Evolutionary conservation across 208 protist species (phyloP).

Genomic region (Acanthamoeba lenticulata): DNA sequence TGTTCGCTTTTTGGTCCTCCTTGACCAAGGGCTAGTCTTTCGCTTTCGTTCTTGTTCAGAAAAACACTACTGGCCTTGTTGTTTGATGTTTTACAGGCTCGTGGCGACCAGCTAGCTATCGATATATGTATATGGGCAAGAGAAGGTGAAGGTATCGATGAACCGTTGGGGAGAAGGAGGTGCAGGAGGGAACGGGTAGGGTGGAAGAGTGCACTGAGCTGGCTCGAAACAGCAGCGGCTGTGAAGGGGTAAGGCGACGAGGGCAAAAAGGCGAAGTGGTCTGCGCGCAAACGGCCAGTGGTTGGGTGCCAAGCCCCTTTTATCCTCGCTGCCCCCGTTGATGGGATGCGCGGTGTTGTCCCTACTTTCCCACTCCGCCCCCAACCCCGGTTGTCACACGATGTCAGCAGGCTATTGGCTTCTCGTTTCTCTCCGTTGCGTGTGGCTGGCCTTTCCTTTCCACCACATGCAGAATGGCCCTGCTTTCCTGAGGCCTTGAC

Average conservation of each 20-base stretch:
- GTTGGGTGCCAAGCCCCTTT: not conserved
- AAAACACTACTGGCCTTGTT: not conserved
- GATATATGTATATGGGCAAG: not conserved
- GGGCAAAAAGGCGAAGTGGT: not conserved
- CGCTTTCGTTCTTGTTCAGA: not conserved
- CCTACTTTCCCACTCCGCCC: not conserved
- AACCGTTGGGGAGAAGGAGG: not conserved
- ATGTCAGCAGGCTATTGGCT: not conserved
- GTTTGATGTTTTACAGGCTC: not conserved
- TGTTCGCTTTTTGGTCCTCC: too few relatives aligned
- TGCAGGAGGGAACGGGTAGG: too few relatives aligned
- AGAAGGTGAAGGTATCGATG: not conserved
- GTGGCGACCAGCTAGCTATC: not conserved
- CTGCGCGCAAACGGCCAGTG: not conserved
- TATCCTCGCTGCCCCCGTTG: not conserved
- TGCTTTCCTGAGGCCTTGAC: too few relatives aligned
- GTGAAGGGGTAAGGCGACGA: too few relatives aligned
- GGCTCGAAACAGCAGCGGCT: too few relatives aligned
- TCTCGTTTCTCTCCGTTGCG: not conserved
- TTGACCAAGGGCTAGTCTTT: not conserved
- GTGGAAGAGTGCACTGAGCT: too few relatives aligned
- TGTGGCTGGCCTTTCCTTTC: not conserved
- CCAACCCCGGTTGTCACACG: not conserved
- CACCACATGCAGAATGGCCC: not conserved
- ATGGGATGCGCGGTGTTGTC: conserved; percentile 26